A percentile compares a stretch with the other conserved stretches of the same genome.
Evolutionary conservation across 306 rosid genomes (phyloP).

Genomic region (Glycyrrhiza uralensis): DNA sequence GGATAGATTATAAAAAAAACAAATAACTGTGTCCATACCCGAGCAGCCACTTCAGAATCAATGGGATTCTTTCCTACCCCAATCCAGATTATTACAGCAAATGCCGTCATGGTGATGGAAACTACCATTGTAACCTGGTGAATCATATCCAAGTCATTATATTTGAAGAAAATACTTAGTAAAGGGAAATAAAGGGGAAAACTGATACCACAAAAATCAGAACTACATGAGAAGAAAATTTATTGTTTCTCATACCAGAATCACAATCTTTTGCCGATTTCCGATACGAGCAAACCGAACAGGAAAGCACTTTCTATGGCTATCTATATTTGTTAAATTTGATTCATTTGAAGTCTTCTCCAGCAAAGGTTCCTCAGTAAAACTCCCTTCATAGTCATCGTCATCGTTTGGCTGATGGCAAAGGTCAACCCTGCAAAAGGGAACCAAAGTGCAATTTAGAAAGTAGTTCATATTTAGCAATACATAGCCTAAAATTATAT

Average conservation of each 20-base stretch:
- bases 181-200: constrained; percentile 4
- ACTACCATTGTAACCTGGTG: constrained; percentile 63
- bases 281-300: constrained; percentile 60
- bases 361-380: constrained; percentile 58
- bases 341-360: constrained; percentile 51
- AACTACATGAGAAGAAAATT: constrained; percentile 17
- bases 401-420: constrained; percentile 96
- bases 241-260: constrained; percentile 54
- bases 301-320: constrained; percentile 71
- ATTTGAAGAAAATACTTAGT: constrained; percentile 8
- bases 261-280: constrained; percentile 77
- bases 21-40: constrained; percentile 49
- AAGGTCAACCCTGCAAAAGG: constrained; percentile 80
- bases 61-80: constrained; percentile 63
- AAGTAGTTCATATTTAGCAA: constrained; percentile 29
- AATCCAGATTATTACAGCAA: constrained; percentile 82
- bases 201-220: neutral
- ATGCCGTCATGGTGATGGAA: constrained; percentile 52
- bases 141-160: constrained; percentile 27
- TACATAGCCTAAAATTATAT: neutral
- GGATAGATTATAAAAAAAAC: constrained; percentile 11
- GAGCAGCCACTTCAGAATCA: constrained; percentile 69
- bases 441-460: constrained; percentile 18
- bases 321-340: constrained; percentile 38
- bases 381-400: constrained; percentile 76